Evolutionary conservation across 371 early-diverging fungal genomes (phyloP), one percentile per base, ranked within the genome.

Genomic region (Syncephalastrum sp.): DNA sequence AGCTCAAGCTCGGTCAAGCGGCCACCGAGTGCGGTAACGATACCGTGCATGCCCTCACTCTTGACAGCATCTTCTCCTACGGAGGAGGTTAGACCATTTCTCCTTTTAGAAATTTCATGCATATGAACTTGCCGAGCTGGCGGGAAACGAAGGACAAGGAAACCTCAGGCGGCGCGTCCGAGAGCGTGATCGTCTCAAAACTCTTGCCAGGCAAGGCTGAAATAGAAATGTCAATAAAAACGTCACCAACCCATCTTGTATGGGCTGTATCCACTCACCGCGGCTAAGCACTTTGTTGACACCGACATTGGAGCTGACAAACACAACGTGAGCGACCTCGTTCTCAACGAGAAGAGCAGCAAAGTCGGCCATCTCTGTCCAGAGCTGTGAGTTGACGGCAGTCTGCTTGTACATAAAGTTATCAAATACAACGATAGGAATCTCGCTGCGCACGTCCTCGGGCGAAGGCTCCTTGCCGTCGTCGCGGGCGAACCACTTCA

Each of bases 401-500:
- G 83, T 82, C 47, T 90, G 92, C 56, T 85, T 82, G 53, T 80
- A 77, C 86, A 93, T 81, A 65, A 85, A 94, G 27, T 89, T 90
- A 45, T 92, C 91, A 67, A 97, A 88, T 15, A 97, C 80, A 10
- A 97, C 80, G 23, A 97, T 90, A 12, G 98, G 98, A 46, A 89
- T 82, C 24, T 85, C 79, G 12, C 59, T 58, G 19, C 57, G 48
- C 2, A 53, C 58, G 17, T 66, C 69, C n/a, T 62, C 43, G 15
- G 38, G 38, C 12, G 42, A 54, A 52, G 56, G 66, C 13, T 47
- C 44, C 7, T 62, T 46, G 4, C 62, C 61, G 0, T 61, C 38
- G 1, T 33, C 17, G 47, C 56, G 19, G 50, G 63, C 13, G 49
- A 33, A 33, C 38, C 38, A 33, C 12, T 33, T 33, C 10, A 8